A percentile compares a stretch with the other conserved stretches of the same genome.
phyloP scores from a whole-genome alignment of 2,329 filamentous ascomycete genomes.

The Penicillium fuscoglaucum region DNA sequence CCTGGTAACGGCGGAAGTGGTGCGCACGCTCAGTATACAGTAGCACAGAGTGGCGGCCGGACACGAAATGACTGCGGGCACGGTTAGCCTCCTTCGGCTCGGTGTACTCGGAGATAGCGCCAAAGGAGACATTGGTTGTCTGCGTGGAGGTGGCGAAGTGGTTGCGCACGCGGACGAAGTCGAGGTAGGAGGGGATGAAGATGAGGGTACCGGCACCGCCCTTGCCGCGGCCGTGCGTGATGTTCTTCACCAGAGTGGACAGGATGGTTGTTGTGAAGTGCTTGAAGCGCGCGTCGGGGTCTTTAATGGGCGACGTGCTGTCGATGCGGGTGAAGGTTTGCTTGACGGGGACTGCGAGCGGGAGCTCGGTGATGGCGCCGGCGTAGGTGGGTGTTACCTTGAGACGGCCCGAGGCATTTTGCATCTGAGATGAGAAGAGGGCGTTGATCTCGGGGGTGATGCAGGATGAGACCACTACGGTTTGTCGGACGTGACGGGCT shows the following conservation, averaged over 20 bases:
- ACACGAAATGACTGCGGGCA: slow-evolving; percentile 83
- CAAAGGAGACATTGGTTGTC: slow-evolving; percentile 66
- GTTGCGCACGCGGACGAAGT: slow-evolving; percentile 92
- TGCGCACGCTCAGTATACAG: slow-evolving; percentile 95
- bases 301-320: slow-evolving; percentile 65
- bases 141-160: slow-evolving; percentile 73
- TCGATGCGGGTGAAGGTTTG: slow-evolving; percentile 92
- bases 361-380: slow-evolving; percentile 72
- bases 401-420: slow-evolving; percentile 76
- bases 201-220: slow-evolving; percentile 72
- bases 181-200: slow-evolving; percentile 90
- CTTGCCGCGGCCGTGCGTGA: slow-evolving; percentile 35
- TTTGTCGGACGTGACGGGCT: slow-evolving; percentile 79
- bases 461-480: slow-evolving; percentile 76
- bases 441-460: slow-evolving; percentile 85
- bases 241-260: slow-evolving; percentile 68
- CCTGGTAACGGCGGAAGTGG: slow-evolving; percentile 85
- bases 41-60: slow-evolving; percentile 76
- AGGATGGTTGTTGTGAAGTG: slow-evolving; percentile 84
- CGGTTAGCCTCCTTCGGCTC: slow-evolving; percentile 75
- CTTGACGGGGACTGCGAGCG: slow-evolving; percentile 62
- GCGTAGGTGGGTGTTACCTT: slow-evolving; percentile 70
- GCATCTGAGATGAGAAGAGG: slow-evolving; percentile 72
- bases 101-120: slow-evolving; percentile 85
- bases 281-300: slow-evolving; percentile 86